phyloP scores from a whole-genome alignment of 2,329 filamentous ascomycete species.

The Cercospora sesami region DNA sequence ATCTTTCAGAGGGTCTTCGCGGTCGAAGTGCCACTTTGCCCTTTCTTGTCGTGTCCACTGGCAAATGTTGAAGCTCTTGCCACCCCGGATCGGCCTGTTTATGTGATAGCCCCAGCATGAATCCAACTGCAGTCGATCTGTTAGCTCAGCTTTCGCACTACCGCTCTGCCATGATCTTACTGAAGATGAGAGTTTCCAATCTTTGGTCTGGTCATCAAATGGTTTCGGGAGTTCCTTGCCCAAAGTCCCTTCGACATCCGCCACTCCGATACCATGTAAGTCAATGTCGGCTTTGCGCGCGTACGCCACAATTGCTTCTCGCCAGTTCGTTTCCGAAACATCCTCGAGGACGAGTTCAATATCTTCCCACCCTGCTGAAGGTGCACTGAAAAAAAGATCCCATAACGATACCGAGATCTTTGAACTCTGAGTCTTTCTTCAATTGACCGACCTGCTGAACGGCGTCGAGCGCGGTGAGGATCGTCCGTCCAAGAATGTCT shows the following conservation, averaged over 20 bases:
- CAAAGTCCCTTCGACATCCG: background rate
- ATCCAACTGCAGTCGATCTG: background rate
- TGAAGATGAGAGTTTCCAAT: background rate
- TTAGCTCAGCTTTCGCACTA: background rate
- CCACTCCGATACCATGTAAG: background rate
- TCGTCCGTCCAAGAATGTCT: constrained; percentile 4
- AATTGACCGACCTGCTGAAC: constrained; percentile 9
- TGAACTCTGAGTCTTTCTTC: constrained; percentile 10
- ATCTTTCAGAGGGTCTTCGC: constrained; percentile 22
- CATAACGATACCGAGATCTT: constrained; percentile 14
- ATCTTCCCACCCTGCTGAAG: background rate
- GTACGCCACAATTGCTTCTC: constrained; percentile 8
- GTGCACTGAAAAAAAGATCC: background rate
- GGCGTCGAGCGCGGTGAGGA: constrained; percentile 9
- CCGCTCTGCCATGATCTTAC: background rate
- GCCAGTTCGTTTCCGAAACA: constrained; percentile 2
- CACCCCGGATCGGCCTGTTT: constrained; percentile 14
- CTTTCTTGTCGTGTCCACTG: constrained; percentile 20
- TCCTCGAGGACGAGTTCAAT: background rate
- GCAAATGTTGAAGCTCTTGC: constrained; percentile 19
- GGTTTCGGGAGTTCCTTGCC: background rate
- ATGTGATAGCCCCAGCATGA: background rate
- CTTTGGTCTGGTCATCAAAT: background rate
- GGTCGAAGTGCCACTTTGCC: constrained; percentile 19
- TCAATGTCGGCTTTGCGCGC: constrained; percentile 15